A percentile compares a stretch with the other conserved stretches of the same genome.
These are phyloP conservation scores for Naganishia friedmannii DNA, from an alignment of 768 basidiomycete species.

Conservation along the genomic window DNA sequence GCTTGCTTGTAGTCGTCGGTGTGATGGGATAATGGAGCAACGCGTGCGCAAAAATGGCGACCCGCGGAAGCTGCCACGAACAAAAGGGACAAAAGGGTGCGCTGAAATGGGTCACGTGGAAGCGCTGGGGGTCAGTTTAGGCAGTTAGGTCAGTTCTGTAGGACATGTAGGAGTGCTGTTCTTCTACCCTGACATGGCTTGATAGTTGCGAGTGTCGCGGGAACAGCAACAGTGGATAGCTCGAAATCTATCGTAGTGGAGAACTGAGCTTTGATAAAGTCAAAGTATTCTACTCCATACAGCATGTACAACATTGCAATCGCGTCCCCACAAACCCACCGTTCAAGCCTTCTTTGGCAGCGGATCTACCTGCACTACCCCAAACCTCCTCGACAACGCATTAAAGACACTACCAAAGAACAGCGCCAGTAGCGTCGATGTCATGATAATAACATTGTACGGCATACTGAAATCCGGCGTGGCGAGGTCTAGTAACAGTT, in stretches of 20 bases:
- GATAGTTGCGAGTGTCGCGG: too few relatives aligned
- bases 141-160: background rate
- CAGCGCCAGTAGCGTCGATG: conserved; percentile 79
- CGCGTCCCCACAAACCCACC: background rate
- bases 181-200: too few relatives aligned
- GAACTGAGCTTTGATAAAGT: background rate
- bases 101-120: background rate
- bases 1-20: background rate
- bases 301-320: background rate
- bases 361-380: conserved; percentile 47
- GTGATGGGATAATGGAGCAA: conserved; percentile 15
- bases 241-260: background rate
- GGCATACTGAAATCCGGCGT: conserved; percentile 99
- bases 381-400: conserved; percentile 73
- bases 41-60: conserved; percentile 17
- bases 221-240: background rate
- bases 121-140: background rate
- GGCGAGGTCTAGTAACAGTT: conserved; percentile 86
- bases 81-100: background rate
- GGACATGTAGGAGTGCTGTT: too few relatives aligned
- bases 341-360: background rate
- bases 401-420: conserved; percentile 93
- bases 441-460: conserved; percentile 97
- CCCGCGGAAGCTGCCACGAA: background rate
- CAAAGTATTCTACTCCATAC: background rate